Evolutionary conservation across 2,329 filamentous ascomycete genomes (phyloP).

Genomic region (Stemphylium beticola): DNA sequence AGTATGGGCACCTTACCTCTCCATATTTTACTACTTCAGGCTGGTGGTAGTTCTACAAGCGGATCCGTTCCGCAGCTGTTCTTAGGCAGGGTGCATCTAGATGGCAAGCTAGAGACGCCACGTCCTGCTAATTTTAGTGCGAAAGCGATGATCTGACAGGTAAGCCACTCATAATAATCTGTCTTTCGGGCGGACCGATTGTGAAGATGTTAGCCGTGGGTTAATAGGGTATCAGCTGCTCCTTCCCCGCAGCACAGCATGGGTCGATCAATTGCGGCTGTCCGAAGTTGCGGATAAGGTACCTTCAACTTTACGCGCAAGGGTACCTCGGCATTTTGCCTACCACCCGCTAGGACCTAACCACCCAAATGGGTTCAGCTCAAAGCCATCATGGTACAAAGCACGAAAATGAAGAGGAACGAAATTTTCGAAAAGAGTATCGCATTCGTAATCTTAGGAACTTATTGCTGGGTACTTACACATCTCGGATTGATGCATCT

Average conservation of each 20-base stretch:
- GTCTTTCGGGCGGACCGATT: background rate
- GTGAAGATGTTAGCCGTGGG: background rate
- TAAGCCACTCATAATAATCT: constrained; percentile 1
- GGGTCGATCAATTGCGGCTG: constrained; percentile 1
- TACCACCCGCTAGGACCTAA: background rate
- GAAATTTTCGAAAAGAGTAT: background rate
- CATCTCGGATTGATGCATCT: too few relatives aligned
- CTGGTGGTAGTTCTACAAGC: constrained; percentile 1
- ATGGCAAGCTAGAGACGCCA: constrained; percentile 1
- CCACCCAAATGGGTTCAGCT: background rate
- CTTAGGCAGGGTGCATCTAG: constrained; percentile 3
- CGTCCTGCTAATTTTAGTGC: constrained; percentile 1
- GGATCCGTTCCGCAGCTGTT: background rate
- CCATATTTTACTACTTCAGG: constrained; percentile 2
- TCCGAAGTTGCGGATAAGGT: background rate
- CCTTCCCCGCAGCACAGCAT: constrained; percentile 4
- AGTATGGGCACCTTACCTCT: background rate
- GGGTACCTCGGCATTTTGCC: background rate
- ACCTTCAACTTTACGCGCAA: background rate
- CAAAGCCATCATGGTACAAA: background rate
- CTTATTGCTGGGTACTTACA: background rate
- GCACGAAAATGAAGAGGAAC: background rate
- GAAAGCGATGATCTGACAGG: background rate
- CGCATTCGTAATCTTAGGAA: background rate
- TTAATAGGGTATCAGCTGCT: constrained; percentile 3